A percentile compares a stretch with the other conserved stretches of the same genome.
These are phyloP conservation scores for Pseudocercospora musae DNA, from an alignment of 2,329 filamentous ascomycete species.

Conservation along the genomic window DNA sequence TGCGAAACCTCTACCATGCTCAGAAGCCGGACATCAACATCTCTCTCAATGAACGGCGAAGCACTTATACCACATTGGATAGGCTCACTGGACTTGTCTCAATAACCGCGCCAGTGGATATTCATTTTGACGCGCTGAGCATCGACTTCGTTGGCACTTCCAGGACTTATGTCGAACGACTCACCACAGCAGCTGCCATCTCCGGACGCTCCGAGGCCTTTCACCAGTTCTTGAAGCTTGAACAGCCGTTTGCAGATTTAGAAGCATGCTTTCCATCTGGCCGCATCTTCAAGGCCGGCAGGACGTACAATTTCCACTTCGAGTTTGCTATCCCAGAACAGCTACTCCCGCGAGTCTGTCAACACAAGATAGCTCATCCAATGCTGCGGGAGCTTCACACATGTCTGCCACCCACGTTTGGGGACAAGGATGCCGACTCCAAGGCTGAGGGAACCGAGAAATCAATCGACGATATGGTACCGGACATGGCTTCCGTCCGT, in stretches of 20 bases:
- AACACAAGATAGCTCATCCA: slow-evolving; percentile 50
- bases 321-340: slow-evolving; percentile 61
- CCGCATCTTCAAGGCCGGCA: slow-evolving; percentile 53
- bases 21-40: slow-evolving; percentile 44
- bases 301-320: slow-evolving; percentile 59
- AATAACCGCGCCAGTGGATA: slow-evolving; percentile 51
- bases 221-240: slow-evolving; percentile 61
- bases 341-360: slow-evolving; percentile 58
- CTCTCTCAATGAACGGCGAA: slow-evolving; percentile 38
- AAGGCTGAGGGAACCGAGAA: slow-evolving; percentile 44
- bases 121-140: slow-evolving; percentile 55
- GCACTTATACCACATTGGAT: slow-evolving; percentile 57
- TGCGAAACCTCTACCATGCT: slow-evolving; percentile 27
- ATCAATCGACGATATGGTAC: slow-evolving; percentile 59
- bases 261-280: slow-evolving; percentile 51
- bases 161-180: slow-evolving; percentile 54
- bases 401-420: slow-evolving; percentile 57
- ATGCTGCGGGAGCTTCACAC: slow-evolving; percentile 56
- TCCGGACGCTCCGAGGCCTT: slow-evolving; percentile 54
- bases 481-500: slow-evolving; percentile 59
- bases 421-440: slow-evolving; percentile 11
- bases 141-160: slow-evolving; percentile 57
- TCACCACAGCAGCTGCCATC: slow-evolving; percentile 51
- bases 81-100: slow-evolving; percentile 53
- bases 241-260: slow-evolving; percentile 53